Percentiles rank a stretch among this genome's conserved stretches.
Conservation (phyloP, 306 rosid species). For the Biancaea sappan region DNA sequence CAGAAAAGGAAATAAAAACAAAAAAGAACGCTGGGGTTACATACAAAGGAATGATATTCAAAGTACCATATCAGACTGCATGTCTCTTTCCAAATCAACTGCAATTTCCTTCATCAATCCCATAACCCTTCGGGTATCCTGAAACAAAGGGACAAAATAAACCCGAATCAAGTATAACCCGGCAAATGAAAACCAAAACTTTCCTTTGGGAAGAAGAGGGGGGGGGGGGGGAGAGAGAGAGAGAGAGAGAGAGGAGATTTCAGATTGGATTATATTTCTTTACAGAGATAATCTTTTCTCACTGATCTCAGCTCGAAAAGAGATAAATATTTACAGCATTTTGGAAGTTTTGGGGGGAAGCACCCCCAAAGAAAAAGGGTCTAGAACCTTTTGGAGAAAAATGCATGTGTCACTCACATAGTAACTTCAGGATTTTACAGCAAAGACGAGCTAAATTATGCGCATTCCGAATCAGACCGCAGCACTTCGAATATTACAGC, state of each 20-base stretch:
- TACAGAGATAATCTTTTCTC: not conserved
- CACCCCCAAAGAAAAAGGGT: not conserved
- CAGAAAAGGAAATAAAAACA: not conserved
- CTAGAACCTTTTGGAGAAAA: not conserved
- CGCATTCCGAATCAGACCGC: not conserved
- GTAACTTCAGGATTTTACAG: not conserved
- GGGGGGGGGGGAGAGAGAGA: not conserved
- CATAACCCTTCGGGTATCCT: constrained; percentile 68
- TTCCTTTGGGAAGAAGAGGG: not conserved
- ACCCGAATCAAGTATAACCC: not conserved
- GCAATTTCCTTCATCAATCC: constrained; percentile 71
- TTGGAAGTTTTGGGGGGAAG: not conserved
- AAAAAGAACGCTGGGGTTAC: too few species aligned
- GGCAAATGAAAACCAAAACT: not conserved
- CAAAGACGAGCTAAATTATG: not conserved
- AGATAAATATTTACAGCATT: not conserved
- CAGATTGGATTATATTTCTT: not conserved
- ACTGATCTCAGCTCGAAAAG: not conserved
- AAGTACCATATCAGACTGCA: constrained; percentile 57
- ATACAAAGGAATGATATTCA: constrained; percentile 4
- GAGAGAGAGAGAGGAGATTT: not conserved
- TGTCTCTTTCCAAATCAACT: constrained; percentile 72
- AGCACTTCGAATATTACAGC: not conserved
- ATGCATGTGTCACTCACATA: not conserved
- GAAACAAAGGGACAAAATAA: constrained; percentile 30